Evolutionary conservation across 306 rosid species (phyloP).

Genomic region (Oxytropis ochrocephala): DNA sequence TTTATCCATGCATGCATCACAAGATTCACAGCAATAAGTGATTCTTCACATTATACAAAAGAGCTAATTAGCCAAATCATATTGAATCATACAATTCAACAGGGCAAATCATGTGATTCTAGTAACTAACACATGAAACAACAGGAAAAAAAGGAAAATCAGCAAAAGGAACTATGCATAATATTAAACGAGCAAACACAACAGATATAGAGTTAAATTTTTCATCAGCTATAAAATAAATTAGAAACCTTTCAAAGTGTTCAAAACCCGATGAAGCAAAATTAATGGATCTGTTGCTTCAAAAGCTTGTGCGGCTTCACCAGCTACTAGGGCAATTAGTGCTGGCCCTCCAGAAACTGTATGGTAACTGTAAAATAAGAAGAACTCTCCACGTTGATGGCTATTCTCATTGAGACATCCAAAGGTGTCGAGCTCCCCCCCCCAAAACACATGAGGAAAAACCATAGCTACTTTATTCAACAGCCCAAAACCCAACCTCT

Average conservation of each 20-base stretch:
- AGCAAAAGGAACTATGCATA: not conserved
- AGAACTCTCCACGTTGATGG: constrained; percentile 81
- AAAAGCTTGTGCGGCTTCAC: constrained; percentile 90
- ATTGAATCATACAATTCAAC: not conserved
- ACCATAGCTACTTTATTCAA: constrained; percentile 90
- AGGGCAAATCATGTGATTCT: not conserved
- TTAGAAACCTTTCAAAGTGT: constrained; percentile 63
- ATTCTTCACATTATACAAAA: not conserved
- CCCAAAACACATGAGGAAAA: constrained; percentile 94
- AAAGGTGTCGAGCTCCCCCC: constrained; percentile 89
- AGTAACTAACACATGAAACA: not conserved
- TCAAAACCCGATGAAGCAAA: constrained; percentile 64
- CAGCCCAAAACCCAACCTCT: constrained; percentile 88
- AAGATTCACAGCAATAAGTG: not conserved
- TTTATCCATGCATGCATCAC: not conserved
- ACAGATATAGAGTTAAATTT: not conserved
- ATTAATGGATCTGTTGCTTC: constrained; percentile 64
- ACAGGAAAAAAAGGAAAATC: not conserved
- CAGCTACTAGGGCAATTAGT: constrained; percentile 88
- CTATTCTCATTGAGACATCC: constrained; percentile 75
- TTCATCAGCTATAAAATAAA: constrained; percentile 5
- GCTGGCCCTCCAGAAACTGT: constrained; percentile 92
- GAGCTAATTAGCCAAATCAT: not conserved
- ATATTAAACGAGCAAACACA: not conserved
- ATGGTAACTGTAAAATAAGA: constrained; percentile 82